Evolutionary conservation across 164 flowering plant species (phyloP).

Genomic region (Sedum album): DNA sequence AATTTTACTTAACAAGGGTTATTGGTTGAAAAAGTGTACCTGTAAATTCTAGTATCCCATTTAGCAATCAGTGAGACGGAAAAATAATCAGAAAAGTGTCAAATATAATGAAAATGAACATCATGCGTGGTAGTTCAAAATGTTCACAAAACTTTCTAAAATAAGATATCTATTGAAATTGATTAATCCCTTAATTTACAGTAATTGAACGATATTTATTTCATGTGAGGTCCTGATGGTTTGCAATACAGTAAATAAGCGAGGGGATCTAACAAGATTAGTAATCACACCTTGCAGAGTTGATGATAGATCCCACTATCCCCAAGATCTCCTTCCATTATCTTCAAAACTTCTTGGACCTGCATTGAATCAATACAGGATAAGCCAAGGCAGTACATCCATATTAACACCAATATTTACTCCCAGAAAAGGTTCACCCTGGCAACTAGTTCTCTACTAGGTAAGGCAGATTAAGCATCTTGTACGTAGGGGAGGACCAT

Average conservation of each 20-base stretch:
- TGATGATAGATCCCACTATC: constrained; percentile 59
- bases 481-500: background rate
- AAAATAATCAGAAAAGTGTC: no score
- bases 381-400: background rate
- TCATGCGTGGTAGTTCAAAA: no score
- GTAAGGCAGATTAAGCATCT: background rate
- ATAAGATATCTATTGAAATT: no score
- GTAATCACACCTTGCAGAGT: constrained; percentile 40
- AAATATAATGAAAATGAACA: no score
- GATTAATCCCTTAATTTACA: no score
- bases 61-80: no score
- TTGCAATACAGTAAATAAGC: background rate
- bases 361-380: constrained; percentile 17
- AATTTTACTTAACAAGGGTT: no score
- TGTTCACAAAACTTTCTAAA: no score
- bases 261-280: background rate
- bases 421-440: background rate
- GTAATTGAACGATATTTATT: no score
- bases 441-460: background rate
- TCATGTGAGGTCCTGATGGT: no score
- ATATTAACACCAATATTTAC: background rate
- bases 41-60: no score
- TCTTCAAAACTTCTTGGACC: constrained; percentile 61
- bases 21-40: no score
- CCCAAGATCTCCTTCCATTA: constrained; percentile 72